A percentile compares a stretch with the other conserved stretches of the same genome.
phyloP scores from a whole-genome alignment of 208 protist species.

The Trypanosoma platydactyli region DNA sequence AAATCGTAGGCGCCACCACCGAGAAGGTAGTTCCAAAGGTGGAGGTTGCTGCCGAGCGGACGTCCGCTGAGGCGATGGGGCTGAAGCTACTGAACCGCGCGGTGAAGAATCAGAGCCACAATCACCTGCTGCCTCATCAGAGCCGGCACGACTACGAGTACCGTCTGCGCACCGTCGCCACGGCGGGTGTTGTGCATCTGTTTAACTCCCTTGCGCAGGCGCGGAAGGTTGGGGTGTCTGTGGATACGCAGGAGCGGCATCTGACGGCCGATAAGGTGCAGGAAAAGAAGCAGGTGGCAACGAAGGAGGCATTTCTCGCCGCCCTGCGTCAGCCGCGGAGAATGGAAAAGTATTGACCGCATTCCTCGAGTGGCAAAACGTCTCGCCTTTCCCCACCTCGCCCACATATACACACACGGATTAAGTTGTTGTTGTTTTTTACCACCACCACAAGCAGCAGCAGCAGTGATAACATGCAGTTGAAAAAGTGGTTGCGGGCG shows the following conservation, averaged over 20 bases:
- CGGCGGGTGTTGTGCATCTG: conserved; percentile 81
- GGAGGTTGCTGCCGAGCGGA: conserved; percentile 35
- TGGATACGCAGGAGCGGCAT: conserved; percentile 46
- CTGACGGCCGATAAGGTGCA: conserved; percentile 71
- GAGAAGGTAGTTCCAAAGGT: conserved; percentile 45
- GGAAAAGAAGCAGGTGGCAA: conserved; percentile 76
- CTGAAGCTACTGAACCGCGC: conserved; percentile 74
- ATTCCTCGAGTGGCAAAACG: neutral
- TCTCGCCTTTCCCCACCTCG: too few relatives aligned
- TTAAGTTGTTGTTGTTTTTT: too few relatives aligned
- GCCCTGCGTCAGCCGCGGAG: conserved; percentile 59
- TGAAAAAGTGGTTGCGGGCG: neutral
- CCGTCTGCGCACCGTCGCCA: conserved; percentile 76
- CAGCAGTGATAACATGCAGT: neutral
- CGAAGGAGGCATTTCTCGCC: conserved; percentile 77
- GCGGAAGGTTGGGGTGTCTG: conserved; percentile 58
- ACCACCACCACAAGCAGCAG: neutral
- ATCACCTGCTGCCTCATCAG: conserved; percentile 71
- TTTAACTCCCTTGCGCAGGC: conserved; percentile 86
- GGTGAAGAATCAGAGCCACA: conserved; percentile 77
- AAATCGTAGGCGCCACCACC: conserved; percentile 53
- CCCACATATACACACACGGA: neutral
- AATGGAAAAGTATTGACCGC: conserved; percentile 25
- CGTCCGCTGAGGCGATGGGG: conserved; percentile 56
- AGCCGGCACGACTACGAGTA: conserved; percentile 89